Conservation (phyloP, 768 basidiomycete species). For the Amanita inopinata region DNA sequence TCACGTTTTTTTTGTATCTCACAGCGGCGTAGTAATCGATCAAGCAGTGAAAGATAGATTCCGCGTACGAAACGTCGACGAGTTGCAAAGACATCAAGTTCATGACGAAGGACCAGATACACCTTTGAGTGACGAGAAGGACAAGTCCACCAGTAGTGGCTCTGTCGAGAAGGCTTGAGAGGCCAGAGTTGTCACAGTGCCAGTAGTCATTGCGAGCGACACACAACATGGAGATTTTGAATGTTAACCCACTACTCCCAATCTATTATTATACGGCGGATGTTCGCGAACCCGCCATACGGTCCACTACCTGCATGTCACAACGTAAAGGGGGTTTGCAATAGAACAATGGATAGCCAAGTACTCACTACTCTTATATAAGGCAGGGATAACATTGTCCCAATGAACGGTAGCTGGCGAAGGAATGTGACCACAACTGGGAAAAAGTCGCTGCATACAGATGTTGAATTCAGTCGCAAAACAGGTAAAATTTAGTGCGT, state of each 20-base stretch:
- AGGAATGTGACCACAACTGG: conserved; percentile 97
- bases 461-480: background rate
- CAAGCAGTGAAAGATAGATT: conserved; percentile 41
- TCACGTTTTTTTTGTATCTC: conserved; percentile 5
- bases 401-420: conserved; percentile 87
- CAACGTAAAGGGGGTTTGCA: background rate
- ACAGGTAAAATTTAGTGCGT: conserved; percentile 13
- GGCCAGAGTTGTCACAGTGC: no score
- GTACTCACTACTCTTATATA: conserved; percentile 75
- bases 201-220: no score
- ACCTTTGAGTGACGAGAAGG: conserved; percentile 8
- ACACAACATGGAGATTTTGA: no score
- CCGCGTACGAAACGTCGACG: conserved; percentile 38
- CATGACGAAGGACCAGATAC: conserved; percentile 11
- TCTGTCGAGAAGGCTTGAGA: background rate
- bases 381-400: conserved; percentile 76
- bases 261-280: conserved; percentile 49
- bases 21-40: conserved; percentile 43
- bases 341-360: background rate
- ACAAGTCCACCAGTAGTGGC: conserved; percentile 6
- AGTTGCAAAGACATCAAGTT: conserved; percentile 19
- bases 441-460: conserved; percentile 81
- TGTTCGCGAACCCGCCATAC: conserved; percentile 69
- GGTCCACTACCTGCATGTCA: conserved; percentile 56
- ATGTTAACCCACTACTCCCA: no score